Evolutionary conservation across 2,329 filamentous ascomycete genomes (phyloP), one percentile per base, ranked within the genome.

Genomic region (Stachybotrys chlorohalonatus): DNA sequence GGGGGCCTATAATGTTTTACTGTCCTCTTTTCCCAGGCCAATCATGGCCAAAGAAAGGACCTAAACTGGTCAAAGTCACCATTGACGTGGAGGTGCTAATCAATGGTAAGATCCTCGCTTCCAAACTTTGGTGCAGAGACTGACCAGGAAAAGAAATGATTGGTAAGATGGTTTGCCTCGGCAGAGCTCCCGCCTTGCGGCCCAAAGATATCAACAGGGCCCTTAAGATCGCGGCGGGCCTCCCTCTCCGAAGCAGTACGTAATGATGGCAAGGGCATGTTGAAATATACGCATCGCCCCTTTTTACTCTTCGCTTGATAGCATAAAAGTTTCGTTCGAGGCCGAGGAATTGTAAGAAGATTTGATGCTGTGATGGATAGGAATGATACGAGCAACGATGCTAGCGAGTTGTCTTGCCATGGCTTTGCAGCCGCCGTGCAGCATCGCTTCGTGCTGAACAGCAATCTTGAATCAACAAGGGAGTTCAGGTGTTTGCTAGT

Each of bases 101-200:
- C 8, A 57, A 64, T 36, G 70, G 72, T 72, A 61, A 59, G 68
- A 7, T 24, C 6, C 31, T n/a, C n/a, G 24, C 11, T 13, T 30
- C 13, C 15, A 11, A 30, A 16, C 24, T 16, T 48, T 30, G 8
- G 2, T 9, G 9, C 47, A 48, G 8, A 5, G 47, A 16, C 47
- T 48, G 9, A 48, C 47, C n/a, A 11, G 5, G 2, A 24, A 30
- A 49, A 75, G 72, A 75, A 63, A 58, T 75, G 49, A 63, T 66
- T 0, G 54, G 56, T 2, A 64, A 56, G 13, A 67, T 70, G 15
- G 66, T 75, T 7, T 75, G 73, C 47, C 58, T 75, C 7, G 73
- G 73, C 8, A 63, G 70, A 6, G 66, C 65, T 2, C 73, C 73
- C 0, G 73, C 70, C 0, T 56, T 75, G 9, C 66, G 73, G 7